Evolutionary conservation across 192 early-diverging fungal genomes (phyloP).

Genomic region (Hyaloraphidium curvatum): DNA sequence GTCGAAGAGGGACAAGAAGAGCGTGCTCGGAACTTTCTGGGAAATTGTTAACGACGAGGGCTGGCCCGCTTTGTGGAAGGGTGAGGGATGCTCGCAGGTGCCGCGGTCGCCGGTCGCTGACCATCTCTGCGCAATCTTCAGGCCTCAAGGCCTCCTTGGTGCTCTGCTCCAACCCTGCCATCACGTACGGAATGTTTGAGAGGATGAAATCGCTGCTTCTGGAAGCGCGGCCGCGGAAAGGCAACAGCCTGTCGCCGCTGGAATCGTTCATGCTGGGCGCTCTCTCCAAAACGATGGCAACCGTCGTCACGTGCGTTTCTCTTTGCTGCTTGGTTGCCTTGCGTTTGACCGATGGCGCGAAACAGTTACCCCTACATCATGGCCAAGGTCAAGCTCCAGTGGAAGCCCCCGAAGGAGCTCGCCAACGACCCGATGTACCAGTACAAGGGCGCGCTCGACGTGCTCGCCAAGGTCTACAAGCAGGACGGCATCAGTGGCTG

Average conservation of each 20-base stretch:
- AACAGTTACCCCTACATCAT: conserved; percentile 93
- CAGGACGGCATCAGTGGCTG: conserved; percentile 71
- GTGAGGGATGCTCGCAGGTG: not conserved
- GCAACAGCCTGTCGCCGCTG: conserved; percentile 39
- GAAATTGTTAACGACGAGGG: conserved; percentile 67
- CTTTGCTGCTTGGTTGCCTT: not conserved
- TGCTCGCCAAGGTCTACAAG: conserved; percentile 57
- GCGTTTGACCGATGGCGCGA: conserved; percentile 5
- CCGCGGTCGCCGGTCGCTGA: not conserved
- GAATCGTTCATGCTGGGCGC: conserved; percentile 90
- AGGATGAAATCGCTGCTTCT: conserved; percentile 40
- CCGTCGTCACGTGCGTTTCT: conserved; percentile 31
- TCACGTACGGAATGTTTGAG: conserved; percentile 93
- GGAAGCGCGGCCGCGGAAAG: conserved; percentile 16
- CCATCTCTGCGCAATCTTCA: conserved; percentile 60
- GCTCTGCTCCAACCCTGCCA: conserved; percentile 85
- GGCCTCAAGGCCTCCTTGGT: conserved; percentile 83
- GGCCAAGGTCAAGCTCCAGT: conserved; percentile 95
- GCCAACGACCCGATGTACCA: conserved; percentile 1
- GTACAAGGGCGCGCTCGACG: conserved; percentile 70
- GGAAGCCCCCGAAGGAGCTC: conserved; percentile 53
- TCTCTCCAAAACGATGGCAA: conserved; percentile 73
- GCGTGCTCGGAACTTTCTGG: conserved; percentile 39
- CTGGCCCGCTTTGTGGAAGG: conserved; percentile 6
- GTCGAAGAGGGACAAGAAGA: conserved; percentile 34